Base-by-base conservation (phyloP, 139 green algal genomes). In the Helicosporidium sp. region DNA sequence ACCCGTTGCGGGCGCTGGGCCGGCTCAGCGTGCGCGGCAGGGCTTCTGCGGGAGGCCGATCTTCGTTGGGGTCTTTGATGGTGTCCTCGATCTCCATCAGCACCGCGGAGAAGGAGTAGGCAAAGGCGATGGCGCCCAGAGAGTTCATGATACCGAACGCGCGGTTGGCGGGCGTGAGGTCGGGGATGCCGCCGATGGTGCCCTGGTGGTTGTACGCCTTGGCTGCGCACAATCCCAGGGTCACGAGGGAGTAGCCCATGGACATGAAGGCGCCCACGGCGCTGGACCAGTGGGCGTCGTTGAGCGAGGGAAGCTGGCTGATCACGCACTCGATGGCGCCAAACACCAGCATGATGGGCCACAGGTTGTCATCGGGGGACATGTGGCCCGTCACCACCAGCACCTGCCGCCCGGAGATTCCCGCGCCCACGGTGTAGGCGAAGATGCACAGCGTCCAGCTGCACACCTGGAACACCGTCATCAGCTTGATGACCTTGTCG, bases 131-230 rank as follows among this genome's bases (percentile, higher is more conserved):
- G 25, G 20, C 43, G 31, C 60, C 60, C 1, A 68, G 40, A 17
- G 54, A 55, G 43, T 68, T 68, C 37, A 68, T 46, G 6, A 60
- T 43, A 20, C 46, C 46, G 41, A 68, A 52, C 7, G 48, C 55
- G 29, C 65, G 65, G 25, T 34, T 28, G 28, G 34, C 17, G 3
- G 42, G 25, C 17, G 19, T n/a, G 10, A 54, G 20, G 8, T 31
- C 33, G 13, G 26, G 6, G 16, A 41, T 24, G 26, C 54, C 55
- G 10, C 16, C n/a, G 8, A 58, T 43, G 2, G 20, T 52, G 3
- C 45, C 46, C 18, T 37, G 28, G 4, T 20, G 22, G 27, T 65
- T 41, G 24, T 49, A 18, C 4, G 53, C 55, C 57, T 41, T 33
- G n/a, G 33, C 49, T 27, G 36, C 23, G 0, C 37, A 39, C 8